These are phyloP conservation scores for Groenewaldozyma salmanticensis DNA, from an alignment of 805 yeast species.

Conservation along the genomic window DNA sequence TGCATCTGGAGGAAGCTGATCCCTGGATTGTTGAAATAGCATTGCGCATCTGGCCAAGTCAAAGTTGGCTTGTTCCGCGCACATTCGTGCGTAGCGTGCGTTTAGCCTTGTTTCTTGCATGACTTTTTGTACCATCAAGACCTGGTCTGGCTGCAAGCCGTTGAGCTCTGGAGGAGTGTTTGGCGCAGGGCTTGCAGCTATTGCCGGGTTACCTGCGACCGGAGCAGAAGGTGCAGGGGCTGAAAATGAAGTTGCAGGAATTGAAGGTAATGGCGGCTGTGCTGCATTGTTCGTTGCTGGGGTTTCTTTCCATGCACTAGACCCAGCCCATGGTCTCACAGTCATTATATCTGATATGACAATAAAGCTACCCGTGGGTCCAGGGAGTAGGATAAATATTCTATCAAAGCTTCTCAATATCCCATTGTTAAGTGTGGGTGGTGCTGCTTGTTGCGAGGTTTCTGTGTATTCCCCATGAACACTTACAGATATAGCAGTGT, in stretches of 20 bases:
- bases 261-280: constrained; percentile 10
- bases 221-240: constrained; percentile 8
- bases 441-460: constrained; percentile 11
- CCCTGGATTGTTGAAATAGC: constrained; percentile 61
- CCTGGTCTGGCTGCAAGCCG: constrained; percentile 45
- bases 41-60: constrained; percentile 58
- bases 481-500: constrained; percentile 66
- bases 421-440: constrained; percentile 11
- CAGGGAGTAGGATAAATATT: constrained; percentile 63
- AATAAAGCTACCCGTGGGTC: constrained; percentile 58
- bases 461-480: constrained; percentile 85
- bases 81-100: constrained; percentile 69
- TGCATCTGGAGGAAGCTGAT: constrained; percentile 51
- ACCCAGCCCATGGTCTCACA: constrained; percentile 49
- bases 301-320: constrained; percentile 42
- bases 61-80: constrained; percentile 85
- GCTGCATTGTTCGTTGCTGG: background rate
- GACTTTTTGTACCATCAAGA: constrained; percentile 53
- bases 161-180: constrained; percentile 15
- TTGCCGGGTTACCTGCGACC: constrained; percentile 2
- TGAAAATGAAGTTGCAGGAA: constrained; percentile 12
- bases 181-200: constrained; percentile 12
- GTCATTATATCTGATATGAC: constrained; percentile 79
- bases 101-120: constrained; percentile 66
- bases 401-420: constrained; percentile 74